Conservation (phyloP, 129 eudicot genomes). For the Heracleum sosnowskyi region DNA sequence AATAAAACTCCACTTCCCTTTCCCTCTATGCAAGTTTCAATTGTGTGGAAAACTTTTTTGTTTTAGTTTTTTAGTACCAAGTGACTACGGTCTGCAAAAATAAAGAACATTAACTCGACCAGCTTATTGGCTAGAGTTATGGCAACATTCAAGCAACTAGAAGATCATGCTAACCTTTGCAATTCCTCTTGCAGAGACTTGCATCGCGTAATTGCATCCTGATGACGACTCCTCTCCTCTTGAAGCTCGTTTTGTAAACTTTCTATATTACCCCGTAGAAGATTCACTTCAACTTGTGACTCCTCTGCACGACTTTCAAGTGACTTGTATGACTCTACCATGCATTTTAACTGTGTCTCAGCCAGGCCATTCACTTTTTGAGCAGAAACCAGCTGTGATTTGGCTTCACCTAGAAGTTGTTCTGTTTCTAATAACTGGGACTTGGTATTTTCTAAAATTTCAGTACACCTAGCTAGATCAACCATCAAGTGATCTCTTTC, state of each 20-base stretch:
- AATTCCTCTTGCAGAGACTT: constrained; percentile 70
- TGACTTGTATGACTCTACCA: constrained; percentile 95
- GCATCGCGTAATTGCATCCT: constrained; percentile 55
- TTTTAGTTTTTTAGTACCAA: background rate
- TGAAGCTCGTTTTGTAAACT: constrained; percentile 61
- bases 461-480: constrained; percentile 62
- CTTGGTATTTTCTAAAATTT: constrained; percentile 50
- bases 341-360: constrained; percentile 97
- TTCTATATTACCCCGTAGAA: constrained; percentile 47
- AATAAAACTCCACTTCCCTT: background rate
- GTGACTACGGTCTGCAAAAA: background rate
- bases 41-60: background rate
- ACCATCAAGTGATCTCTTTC: constrained; percentile 57
- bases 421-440: constrained; percentile 74
- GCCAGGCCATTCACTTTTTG: constrained; percentile 71
- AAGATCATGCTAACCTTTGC: constrained; percentile 44
- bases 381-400: constrained; percentile 70
- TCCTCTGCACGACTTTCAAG: constrained; percentile 80
- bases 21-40: background rate
- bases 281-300: constrained; percentile 52
- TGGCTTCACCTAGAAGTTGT: constrained; percentile 54
- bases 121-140: background rate
- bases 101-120: background rate
- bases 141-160: background rate
- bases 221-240: constrained; percentile 57